These are phyloP conservation scores for Laetiporus sulphureus DNA, from an alignment of 1,284 basidiomycete species.

Conservation along the genomic window DNA sequence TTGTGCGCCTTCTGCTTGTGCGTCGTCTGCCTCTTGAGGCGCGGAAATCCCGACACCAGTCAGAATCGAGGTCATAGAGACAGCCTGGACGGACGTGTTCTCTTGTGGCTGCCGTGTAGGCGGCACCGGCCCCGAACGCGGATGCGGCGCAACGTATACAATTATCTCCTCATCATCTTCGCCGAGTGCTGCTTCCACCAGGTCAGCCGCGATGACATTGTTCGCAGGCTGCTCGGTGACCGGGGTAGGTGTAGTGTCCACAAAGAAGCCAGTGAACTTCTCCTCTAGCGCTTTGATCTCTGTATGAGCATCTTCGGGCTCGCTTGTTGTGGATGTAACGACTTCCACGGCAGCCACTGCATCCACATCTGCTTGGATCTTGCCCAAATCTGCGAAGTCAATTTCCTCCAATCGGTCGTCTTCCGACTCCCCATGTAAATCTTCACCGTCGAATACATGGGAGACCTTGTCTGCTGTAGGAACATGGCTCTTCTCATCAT, in stretches of 20 bases:
- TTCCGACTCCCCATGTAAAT: slow-evolving; percentile 23
- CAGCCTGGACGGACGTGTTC: background rate
- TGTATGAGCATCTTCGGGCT: slow-evolving; percentile 5
- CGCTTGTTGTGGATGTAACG: background rate
- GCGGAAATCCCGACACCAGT: slow-evolving; percentile 4
- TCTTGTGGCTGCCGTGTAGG: slow-evolving; percentile 3
- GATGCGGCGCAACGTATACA: slow-evolving; percentile 35
- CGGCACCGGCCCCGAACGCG: slow-evolving; percentile 19
- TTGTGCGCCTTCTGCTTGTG: background rate
- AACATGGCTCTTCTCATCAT: slow-evolving; percentile 44
- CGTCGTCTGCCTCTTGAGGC: background rate
- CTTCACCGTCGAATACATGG: slow-evolving; percentile 45
- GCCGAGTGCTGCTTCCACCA: slow-evolving; percentile 15
- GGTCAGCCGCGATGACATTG: slow-evolving; percentile 10
- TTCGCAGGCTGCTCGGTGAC: background rate
- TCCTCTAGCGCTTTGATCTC: slow-evolving; percentile 28
- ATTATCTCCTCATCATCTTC: slow-evolving; percentile 33
- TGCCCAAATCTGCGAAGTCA: slow-evolving; percentile 54
- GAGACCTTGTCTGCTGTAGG: slow-evolving; percentile 61
- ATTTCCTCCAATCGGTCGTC: slow-evolving; percentile 51
- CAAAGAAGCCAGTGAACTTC: slow-evolving; percentile 31
- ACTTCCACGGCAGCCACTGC: slow-evolving; percentile 14
- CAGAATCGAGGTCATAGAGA: slow-evolving; percentile 26
- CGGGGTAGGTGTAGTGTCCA: slow-evolving; percentile 23
- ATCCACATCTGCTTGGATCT: slow-evolving; percentile 34